Evolutionary conservation across 805 yeast species (phyloP).

Genomic region (Starmerella apicola): DNA sequence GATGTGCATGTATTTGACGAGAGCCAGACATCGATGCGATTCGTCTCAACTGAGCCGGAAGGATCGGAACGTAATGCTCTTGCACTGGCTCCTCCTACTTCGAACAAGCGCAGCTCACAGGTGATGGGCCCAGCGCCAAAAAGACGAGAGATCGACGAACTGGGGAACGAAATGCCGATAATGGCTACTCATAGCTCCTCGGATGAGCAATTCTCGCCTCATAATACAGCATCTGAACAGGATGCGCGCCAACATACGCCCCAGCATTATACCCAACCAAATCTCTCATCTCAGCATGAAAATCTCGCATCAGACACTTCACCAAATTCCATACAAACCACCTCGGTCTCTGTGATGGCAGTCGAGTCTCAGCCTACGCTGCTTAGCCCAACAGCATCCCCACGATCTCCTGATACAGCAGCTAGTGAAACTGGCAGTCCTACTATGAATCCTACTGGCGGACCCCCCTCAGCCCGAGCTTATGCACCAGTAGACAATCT

Average conservation of each 20-base stretch:
- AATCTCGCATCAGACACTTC: not conserved
- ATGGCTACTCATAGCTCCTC: not conserved
- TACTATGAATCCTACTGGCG: not conserved
- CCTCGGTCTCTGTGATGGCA: not conserved
- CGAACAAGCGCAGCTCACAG: conserved; percentile 11
- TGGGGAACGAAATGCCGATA: not conserved
- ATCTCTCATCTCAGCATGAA: not conserved
- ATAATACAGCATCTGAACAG: not conserved
- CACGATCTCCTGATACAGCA: conserved; percentile 13
- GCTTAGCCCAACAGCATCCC: conserved; percentile 20
- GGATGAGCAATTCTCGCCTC: not conserved
- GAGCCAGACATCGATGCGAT: not conserved
- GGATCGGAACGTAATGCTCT: not conserved
- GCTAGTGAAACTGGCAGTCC: not conserved
- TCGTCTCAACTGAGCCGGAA: not conserved
- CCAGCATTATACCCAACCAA: not conserved
- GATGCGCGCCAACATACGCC: not conserved
- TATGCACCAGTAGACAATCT: conserved; percentile 6
- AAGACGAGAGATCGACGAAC: conserved; percentile 16
- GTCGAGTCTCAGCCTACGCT: conserved; percentile 15
- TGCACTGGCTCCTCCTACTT: not conserved
- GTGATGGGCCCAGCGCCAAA: conserved; percentile 15
- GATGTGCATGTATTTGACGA: conserved; percentile 23
- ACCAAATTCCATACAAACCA: not conserved
- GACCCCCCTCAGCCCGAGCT: conserved; percentile 7